Percentiles rank a stretch among this genome's conserved stretches.
phyloP scores from a whole-genome alignment of 225 moss, liverwort and hornwort genomes.

The Pseudoscleropodium purum region DNA sequence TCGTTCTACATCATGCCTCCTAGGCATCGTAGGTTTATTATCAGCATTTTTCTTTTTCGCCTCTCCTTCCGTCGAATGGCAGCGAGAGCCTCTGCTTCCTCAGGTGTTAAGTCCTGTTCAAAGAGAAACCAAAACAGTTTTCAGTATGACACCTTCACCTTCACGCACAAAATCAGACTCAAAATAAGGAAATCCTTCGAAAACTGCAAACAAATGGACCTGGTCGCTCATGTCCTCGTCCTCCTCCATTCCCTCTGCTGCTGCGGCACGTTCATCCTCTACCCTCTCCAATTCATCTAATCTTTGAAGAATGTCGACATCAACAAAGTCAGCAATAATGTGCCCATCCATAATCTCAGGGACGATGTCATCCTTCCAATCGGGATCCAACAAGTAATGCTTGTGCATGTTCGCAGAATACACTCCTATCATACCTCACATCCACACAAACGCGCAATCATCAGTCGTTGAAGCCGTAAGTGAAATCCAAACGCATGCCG shows the following conservation, averaged over 20 bases:
- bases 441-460: not conserved
- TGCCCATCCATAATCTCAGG: slow-evolving; percentile 96
- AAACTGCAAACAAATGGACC: slow-evolving; percentile 1
- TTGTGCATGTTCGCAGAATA: slow-evolving; percentile 84
- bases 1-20: slow-evolving; percentile 70
- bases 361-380: slow-evolving; percentile 91
- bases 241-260: slow-evolving; percentile 36
- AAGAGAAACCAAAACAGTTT: not conserved
- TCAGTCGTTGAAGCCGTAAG: not conserved
- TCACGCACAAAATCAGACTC: not conserved
- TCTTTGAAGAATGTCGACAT: slow-evolving; percentile 71
- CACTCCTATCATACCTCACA: slow-evolving; percentile 44
- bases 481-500: not conserved
- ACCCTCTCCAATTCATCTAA: slow-evolving; percentile 90
- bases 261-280: slow-evolving; percentile 58
- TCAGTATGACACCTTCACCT: not conserved
- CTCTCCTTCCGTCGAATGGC: slow-evolving; percentile 94
- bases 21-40: slow-evolving; percentile 82
- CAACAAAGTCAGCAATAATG: slow-evolving; percentile 87
- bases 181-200: not conserved
- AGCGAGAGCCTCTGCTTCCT: slow-evolving; percentile 80
- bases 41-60: slow-evolving; percentile 84
- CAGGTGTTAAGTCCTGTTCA: slow-evolving; percentile 49
- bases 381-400: slow-evolving; percentile 86
- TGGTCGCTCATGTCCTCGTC: slow-evolving; percentile 92